Evolutionary conservation across 306 rosid genomes (phyloP), one percentile per base, ranked within the genome.

Genomic region (Calophaca sinica): DNA sequence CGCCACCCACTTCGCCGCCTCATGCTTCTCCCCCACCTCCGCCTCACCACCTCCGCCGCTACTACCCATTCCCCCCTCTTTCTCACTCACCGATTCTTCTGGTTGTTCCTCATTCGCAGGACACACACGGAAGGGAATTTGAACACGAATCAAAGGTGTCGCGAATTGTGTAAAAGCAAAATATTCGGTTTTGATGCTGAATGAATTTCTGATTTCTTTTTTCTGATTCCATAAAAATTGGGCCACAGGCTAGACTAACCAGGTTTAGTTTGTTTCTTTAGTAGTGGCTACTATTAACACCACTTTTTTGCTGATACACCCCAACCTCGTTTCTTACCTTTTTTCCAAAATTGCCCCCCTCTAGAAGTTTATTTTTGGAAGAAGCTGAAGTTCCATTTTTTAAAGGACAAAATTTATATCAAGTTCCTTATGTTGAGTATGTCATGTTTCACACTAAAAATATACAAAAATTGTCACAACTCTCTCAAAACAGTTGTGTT

Each of bases 1-100:
- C 60, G 88, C 89, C 36, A 88, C 68, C 79, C 93, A 75, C 81
- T 74, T 87, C 29, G 83, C 90, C 82, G 87, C 81, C n/a, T 72
- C 64, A 0, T 59, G 66, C 53, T 71, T 81, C 44, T 84, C 82
- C 51, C 6, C 66, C 54, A 14, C 66, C 54, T 13, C 66, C 62
- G 52, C 50, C 38, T 85, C 90, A 39, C 76, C 60, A 8, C 50
- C 42, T 20, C 62, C 58, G 31, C 62, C 42, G 48, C 5, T 60
- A 54, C 77, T 48, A 51, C 68, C 85, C 94, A 89, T 87, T 63
- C 8, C 4, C 3, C 0, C 32, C 8, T 9, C 51, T 31, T 2
- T 36, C 12, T 35, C 64, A 1, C 52, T 50, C 76, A 69, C 70
- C 54, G 76, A 38, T 38, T 70, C 38, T 70, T 26, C 6, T 66